phyloP scores from a whole-genome alignment of 305 asterid genomes.

The Fraxinus velutina region DNA sequence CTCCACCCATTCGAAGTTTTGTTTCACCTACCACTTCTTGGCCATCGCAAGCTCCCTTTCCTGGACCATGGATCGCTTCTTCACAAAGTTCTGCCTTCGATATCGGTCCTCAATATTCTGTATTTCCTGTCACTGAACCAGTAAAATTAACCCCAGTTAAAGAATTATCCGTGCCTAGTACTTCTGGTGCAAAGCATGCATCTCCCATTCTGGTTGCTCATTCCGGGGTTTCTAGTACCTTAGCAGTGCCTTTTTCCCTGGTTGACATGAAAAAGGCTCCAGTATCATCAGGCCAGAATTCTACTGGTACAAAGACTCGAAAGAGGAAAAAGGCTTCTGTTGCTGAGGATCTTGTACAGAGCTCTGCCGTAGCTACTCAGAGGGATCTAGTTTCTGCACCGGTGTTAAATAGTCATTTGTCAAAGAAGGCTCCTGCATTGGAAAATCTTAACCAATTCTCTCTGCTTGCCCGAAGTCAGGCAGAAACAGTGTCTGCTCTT shows the following conservation, averaged over 20 bases:
- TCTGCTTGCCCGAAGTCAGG: conserved; percentile 43
- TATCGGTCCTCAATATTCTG: conserved; percentile 46
- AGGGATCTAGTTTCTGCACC: conserved; percentile 43
- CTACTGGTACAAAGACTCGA: conserved; percentile 56
- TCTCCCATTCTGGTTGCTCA: conserved; percentile 39
- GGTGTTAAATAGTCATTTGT: conserved; percentile 31
- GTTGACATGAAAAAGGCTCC: conserved; percentile 45
- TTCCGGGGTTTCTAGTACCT: conserved; percentile 37
- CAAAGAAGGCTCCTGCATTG: conserved; percentile 39
- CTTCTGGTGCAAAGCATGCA: conserved; percentile 41
- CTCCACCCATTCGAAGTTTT: conserved; percentile 51
- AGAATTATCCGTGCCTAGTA: conserved; percentile 46
- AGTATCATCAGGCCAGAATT: conserved; percentile 40
- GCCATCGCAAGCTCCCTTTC: conserved; percentile 53
- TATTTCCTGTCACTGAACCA: conserved; percentile 49
- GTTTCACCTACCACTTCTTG: conserved; percentile 44
- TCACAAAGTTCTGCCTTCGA: conserved; percentile 69
- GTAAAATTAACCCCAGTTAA: conserved; percentile 49
- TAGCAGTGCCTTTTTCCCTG: conserved; percentile 41
- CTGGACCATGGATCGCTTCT: conserved; percentile 73
- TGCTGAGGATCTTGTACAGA: conserved; percentile 49
- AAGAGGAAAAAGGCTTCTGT: conserved; percentile 70
- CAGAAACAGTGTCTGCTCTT: conserved; percentile 37
- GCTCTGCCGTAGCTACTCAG: conserved; percentile 35
- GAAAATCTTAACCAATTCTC: conserved; percentile 47